Base-by-base conservation (phyloP, 1,284 basidiomycete genomes). In the Melampsora larici-populina region DNA sequence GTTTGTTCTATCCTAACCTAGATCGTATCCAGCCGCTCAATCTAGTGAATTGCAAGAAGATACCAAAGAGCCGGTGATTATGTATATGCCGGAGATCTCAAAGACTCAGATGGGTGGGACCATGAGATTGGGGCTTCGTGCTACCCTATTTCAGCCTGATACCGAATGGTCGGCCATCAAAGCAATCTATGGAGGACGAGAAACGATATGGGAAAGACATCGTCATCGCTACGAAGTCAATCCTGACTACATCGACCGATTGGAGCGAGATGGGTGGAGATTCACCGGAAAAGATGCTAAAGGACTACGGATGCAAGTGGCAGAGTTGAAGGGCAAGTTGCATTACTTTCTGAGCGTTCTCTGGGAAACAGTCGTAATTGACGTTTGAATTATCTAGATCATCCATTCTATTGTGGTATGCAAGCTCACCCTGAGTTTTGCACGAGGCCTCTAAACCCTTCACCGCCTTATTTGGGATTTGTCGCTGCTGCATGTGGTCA, bases 351-450 rank as follows among this genome's bases (percentile, higher is more conserved):
- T 26, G 18, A 64, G 69, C 78, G 33, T 69, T 66, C 1, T 21
- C 49, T 8, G 48, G 0, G n/a, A n/a, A n/a, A n/a, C n/a, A n/a
- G n/a, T n/a, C n/a, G n/a, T n/a, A n/a, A 5, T 29, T 58, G 43
- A 46, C 24, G 18, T 69, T 70, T 11, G 33, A 58, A 63, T 18
- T 18, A 0, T 67, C 17, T 17, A 93, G 93, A 92, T 82, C 96
- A 99, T 85, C 93, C 94, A 0, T 99, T 90, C 88, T 99, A 96
- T 84, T 87, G 97, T 76, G 97, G 90, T 62, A 87, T 99, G 78
- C 96, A 99, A 86, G 94, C 97, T 0, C 96, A 99, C 83, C 96
- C 96, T 2, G 96, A 99, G 85, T 96, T 99, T 86, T 98, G 95
- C 86, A 96, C 96, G 26, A 90, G 96, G n/a, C 96, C 96, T 1